Evolutionary conservation across 768 basidiomycete species (phyloP), one percentile per base, ranked within the genome.

Genomic region (Mycena epipterygia): DNA sequence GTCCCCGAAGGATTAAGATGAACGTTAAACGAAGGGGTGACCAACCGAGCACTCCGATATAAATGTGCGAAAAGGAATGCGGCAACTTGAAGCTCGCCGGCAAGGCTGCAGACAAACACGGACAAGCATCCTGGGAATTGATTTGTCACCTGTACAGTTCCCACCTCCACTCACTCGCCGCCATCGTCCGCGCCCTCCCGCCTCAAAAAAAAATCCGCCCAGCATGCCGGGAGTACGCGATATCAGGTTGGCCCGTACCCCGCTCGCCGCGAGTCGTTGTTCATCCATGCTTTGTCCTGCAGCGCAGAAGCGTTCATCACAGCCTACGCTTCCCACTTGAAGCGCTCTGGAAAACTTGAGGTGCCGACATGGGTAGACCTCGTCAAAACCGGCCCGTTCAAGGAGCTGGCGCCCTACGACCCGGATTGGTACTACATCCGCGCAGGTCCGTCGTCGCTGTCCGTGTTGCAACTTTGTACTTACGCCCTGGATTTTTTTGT

Each of bases 351-450:
- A 84, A 99, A 99, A 89, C 95, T 99, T 79, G 97, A 99, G 87
- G 95, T 99, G 71, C 97, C 97, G 76, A 92, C 91, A 84, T 99
- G 97, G 97, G 97, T 95, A 71, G 97, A 98, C 83, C 86, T 98
- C 77, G 98, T 99, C 82, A 99, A 99, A 89, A 99, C 98, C 71
- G 97, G 95, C 81, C 86, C 93, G 69, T 96, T 88, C 89, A 99
- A 99, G 84, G 98, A 99, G 86, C 95, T 98, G 70, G 97, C 97
- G 62, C 98, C 98, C 63, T 98, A 98, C 86, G 96, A 99, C 84
- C 94, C 95, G 48, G 98, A 99, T 84, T 99, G 98, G 98, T 99
- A 91, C 90, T 99, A 99, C 86, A 89, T 97, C 81, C 95, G 98
- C 79, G 95, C 97, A 85, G 97, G 97, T 98, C 79, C 81, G 91